Evolutionary conservation across 2,329 filamentous ascomycete genomes (phyloP), one percentile per base, ranked within the genome.

Genomic region (Grosmannia penicillata): DNA sequence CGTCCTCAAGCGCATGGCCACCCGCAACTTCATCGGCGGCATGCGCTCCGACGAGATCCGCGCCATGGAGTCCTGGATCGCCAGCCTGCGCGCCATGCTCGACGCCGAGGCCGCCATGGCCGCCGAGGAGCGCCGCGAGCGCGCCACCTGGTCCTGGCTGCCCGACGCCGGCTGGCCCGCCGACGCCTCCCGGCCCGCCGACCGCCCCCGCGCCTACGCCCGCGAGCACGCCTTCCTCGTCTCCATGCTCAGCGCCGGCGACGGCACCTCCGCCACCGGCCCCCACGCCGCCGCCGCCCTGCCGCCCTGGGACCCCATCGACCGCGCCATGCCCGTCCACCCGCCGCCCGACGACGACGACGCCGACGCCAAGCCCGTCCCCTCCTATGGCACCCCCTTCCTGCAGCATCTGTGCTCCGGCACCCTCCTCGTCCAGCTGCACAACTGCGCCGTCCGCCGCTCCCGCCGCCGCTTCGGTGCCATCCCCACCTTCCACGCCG

Each of bases 1-100:
- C 49, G 78, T 93, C 3, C 63, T 98, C 38, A 94, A 93, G 58
- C 78, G 84, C 46, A 91, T 93, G 75, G 89, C 87, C 4, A 78
- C 80, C 29, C 75, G 91, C 37, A 83, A 81, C 54, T 98, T 96
- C 55, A 72, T 76, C 25, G 81, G 81, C 35, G 91, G 89, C 15
- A 75, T 94, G 52, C 78, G 75, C 39, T 70, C 77, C 23, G 79
- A 84, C 24, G 91, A 98, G 60, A 68, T 81, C 39, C 65, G 68
- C n/a, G 73, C 69, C 13, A 85, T 96, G 58, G 65, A 75, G 38
- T 65, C 62, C 5, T 98, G 91, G 91, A 78, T 93, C 40, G 66
- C 72, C 23, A 75, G 79, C 40, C 82, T 96, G 35, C 78, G 79
- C 46, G 68, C 68, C 43, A 79, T 96, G 62, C 65, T 98, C 10